A percentile compares a stretch with the other conserved stretches of the same genome.
Evolutionary conservation across 345 rosid species (phyloP).

Genomic region (Geranium rotundifolium): DNA sequence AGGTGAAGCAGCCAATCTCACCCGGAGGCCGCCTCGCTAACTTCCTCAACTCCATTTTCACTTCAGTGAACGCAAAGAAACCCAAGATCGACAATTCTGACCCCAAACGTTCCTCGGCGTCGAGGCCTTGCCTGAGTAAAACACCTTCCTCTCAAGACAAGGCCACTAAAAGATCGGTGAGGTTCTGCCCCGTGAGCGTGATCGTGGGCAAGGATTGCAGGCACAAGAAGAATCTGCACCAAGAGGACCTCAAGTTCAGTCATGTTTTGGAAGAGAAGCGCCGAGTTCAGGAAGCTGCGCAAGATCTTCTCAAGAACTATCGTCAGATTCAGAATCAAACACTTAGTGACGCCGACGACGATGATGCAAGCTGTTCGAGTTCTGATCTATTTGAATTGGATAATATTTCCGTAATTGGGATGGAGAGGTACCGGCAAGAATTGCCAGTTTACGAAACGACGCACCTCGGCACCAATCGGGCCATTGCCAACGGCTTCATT

Average conservation of each 20-base stretch:
- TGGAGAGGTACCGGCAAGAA: conserved; percentile 62
- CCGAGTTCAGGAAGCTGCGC: conserved; percentile 56
- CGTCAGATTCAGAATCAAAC: conserved; percentile 17
- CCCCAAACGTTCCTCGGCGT: conserved; percentile 66
- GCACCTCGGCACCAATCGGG: conserved; percentile 56
- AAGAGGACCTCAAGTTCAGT: conserved; percentile 2
- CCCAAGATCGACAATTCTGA: conserved; percentile 27
- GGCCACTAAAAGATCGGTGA: conserved; percentile 52
- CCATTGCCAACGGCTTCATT: conserved; percentile 51
- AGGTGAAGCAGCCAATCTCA: conserved; percentile 74
- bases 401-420: conserved; percentile 58
- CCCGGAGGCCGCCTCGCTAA: conserved; percentile 71
- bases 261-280: conserved; percentile 34
- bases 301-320: conserved; percentile 48
- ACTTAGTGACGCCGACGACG: conserved; percentile 31
- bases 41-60: conserved; percentile 75
- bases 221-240: conserved; percentile 33
- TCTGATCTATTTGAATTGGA: conserved; percentile 89
- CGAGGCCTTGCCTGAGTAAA: conserved; percentile 78
- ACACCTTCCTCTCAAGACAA: conserved; percentile 37
- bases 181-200: conserved; percentile 64
- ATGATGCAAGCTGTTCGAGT: conserved; percentile 66
- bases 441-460: conserved; percentile 90
- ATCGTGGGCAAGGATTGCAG: conserved; percentile 62
- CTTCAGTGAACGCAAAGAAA: conserved; percentile 35